Percentiles rank a stretch among this genome's conserved stretches.
Evolutionary conservation across 768 basidiomycete species (phyloP).

Genomic region (Boletellus sp.): DNA sequence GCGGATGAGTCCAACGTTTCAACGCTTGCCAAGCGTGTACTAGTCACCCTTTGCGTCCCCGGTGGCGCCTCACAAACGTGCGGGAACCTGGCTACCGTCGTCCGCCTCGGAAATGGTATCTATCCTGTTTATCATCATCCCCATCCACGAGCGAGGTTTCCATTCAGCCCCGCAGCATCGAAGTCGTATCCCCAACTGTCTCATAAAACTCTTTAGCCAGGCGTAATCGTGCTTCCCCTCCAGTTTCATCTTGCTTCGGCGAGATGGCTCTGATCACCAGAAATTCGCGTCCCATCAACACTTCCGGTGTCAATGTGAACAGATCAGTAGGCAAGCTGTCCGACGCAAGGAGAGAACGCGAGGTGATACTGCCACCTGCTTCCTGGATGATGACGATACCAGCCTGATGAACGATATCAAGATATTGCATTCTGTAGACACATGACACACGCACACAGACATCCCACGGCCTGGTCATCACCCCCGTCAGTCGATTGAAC

Average conservation of each 20-base stretch:
- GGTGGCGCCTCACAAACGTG: no score
- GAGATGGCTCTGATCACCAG: constrained; percentile 68
- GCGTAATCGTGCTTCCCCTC: constrained; percentile 64
- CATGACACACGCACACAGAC: constrained; percentile 52
- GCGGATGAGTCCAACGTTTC: not conserved
- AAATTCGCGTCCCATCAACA: constrained; percentile 76
- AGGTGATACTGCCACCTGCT: constrained; percentile 77
- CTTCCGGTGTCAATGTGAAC: constrained; percentile 61
- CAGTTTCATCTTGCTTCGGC: constrained; percentile 56
- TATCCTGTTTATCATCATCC: no score
- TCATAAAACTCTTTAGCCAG: constrained; percentile 83
- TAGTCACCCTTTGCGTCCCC: no score
- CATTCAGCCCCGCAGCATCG: constrained; percentile 31
- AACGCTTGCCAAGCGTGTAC: no score
- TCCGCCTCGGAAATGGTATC: not conserved
- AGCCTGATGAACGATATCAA: constrained; percentile 40
- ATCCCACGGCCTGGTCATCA: constrained; percentile 65
- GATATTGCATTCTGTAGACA: not conserved
- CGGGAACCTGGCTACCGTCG: no score
- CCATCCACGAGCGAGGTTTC: no score
- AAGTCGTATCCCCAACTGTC: constrained; percentile 63
- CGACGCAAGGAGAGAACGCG: constrained; percentile 44
- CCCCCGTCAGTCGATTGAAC: not conserved
- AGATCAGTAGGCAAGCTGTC: constrained; percentile 33
- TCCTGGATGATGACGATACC: constrained; percentile 88